Evolutionary conservation across 495 filamentous ascomycete species (phyloP).

Genomic region (Xylaria flabelliformis): DNA sequence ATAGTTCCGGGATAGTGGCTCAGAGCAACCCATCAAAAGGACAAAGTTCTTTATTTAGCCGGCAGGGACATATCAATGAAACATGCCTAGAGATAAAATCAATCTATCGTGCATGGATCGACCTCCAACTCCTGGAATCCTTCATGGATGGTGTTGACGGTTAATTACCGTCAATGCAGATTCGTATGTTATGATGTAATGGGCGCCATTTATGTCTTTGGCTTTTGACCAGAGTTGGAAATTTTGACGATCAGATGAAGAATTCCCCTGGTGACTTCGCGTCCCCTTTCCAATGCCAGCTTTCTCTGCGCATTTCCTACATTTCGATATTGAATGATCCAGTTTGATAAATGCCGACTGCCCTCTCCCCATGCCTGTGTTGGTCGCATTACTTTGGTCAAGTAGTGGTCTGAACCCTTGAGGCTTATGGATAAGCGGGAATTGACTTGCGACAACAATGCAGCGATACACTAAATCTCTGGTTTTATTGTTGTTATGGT

Average conservation of each 20-base stretch:
- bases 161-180: not conserved
- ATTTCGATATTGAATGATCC: not conserved
- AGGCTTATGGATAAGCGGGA: not conserved
- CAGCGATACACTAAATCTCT: not conserved
- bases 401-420: not conserved
- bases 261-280: not conserved
- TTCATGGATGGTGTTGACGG: not conserved
- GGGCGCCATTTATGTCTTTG: not conserved
- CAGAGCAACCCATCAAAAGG: not conserved
- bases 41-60: not conserved
- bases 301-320: not conserved
- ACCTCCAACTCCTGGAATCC: not conserved
- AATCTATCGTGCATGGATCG: conserved; percentile 13
- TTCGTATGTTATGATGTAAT: conserved; percentile 10
- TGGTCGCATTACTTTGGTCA: not conserved
- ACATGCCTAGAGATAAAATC: not conserved
- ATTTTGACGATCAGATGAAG: not conserved
- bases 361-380: not conserved
- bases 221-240: not conserved
- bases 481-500: not conserved
- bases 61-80: not conserved
- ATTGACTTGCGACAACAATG: not conserved
- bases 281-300: not conserved
- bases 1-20: conserved; percentile 4
- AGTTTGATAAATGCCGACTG: not conserved